Evolutionary conservation across 768 basidiomycete species (phyloP).

Genomic region (Russula brevipes): DNA sequence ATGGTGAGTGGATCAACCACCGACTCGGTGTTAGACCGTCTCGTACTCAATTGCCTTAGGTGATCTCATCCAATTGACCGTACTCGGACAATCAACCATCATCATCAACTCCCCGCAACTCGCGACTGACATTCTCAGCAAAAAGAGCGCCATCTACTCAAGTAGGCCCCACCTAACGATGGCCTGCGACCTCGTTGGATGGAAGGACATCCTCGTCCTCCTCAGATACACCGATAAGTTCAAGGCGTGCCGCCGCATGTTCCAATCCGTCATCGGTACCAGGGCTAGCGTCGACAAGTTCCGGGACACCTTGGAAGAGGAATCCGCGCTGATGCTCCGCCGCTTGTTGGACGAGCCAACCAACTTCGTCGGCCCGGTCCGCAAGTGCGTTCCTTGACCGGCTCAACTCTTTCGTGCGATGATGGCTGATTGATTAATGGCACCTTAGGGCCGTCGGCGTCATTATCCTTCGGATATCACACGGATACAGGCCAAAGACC

Average conservation of each 20-base stretch:
- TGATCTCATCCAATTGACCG: conserved; percentile 26
- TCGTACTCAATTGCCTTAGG: conserved; percentile 15
- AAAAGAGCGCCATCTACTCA: conserved; percentile 30
- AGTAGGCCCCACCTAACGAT: conserved; percentile 26
- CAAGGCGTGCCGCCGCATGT: conserved; percentile 24
- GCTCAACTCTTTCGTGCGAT: background rate
- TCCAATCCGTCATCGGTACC: conserved; percentile 25
- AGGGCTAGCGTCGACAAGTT: conserved; percentile 21
- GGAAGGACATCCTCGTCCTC: conserved; percentile 25
- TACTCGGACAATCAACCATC: conserved; percentile 27
- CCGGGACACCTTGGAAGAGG: conserved; percentile 22
- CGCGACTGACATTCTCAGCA: conserved; percentile 27
- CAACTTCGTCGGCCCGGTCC: conserved; percentile 22
- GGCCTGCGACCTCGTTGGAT: conserved; percentile 26
- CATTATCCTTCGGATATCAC: conserved; percentile 24
- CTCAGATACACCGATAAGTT: conserved; percentile 26
- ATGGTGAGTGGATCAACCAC: conserved; percentile 14
- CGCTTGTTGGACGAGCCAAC: conserved; percentile 23
- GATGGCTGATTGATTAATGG: background rate
- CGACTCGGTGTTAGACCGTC: background rate
- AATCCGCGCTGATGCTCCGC: conserved; percentile 19
- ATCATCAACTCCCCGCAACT: conserved; percentile 27
- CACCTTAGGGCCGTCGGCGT: conserved; percentile 21
- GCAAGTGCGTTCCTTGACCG: conserved; percentile 19
- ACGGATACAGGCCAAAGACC: conserved; percentile 23